phyloP scores from a whole-genome alignment of 331 rosid genomes.

The Malus hybrid region DNA sequence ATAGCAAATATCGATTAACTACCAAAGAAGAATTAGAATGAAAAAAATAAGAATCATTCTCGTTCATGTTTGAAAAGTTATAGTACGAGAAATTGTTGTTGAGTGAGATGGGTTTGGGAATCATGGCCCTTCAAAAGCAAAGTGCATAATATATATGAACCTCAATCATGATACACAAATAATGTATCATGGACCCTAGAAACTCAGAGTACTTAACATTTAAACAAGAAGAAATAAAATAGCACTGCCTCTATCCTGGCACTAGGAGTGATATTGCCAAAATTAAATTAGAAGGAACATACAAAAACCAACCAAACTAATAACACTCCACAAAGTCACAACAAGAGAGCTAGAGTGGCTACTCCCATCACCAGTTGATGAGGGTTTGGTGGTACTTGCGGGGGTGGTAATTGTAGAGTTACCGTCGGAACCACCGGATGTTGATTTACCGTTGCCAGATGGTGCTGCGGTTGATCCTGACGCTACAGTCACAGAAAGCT shows the following conservation, averaged over 20 bases:
- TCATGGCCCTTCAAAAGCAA: background rate
- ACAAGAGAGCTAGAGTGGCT: constrained; percentile 15
- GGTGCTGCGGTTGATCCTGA: constrained; percentile 23
- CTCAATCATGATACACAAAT: background rate
- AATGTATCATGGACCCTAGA: background rate
- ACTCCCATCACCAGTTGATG: constrained; percentile 24
- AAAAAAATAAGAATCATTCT: too few relatives aligned
- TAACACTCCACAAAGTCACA: constrained; percentile 7
- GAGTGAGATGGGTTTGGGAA: background rate
- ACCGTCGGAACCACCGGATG: constrained; percentile 18
- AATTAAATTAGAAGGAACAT: constrained; percentile 20
- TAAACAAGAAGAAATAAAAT: background rate
- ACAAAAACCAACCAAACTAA: constrained; percentile 22
- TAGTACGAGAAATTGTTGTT: too few relatives aligned
- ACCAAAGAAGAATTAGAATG: too few relatives aligned
- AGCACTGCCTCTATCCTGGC: constrained; percentile 96
- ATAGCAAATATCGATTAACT: too few relatives aligned
- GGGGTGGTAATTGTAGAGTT: constrained; percentile 1
- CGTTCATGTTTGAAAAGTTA: too few relatives aligned
- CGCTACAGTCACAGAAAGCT: constrained; percentile 60
- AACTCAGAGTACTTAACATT: background rate
- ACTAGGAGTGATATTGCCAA: background rate
- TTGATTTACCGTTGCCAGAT: constrained; percentile 12
- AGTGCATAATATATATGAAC: background rate
- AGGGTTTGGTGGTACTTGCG: constrained; percentile 17